Conservation (phyloP, 2,329 filamentous ascomycete genomes). For the Alternaria hordeiaustralica region DNA sequence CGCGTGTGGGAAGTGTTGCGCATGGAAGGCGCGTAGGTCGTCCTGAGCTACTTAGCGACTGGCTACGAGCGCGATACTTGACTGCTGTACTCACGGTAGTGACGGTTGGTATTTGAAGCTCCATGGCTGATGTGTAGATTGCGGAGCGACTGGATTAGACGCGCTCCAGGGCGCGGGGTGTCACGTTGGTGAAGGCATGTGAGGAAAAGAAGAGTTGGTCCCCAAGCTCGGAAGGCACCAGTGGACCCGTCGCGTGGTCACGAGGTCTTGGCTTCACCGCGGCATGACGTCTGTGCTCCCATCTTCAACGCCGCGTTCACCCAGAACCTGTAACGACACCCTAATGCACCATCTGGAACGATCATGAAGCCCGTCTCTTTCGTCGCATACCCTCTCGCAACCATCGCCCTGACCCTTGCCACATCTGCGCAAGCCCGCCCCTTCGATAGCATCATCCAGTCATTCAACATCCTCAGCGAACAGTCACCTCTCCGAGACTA, state of each 20-base stretch:
- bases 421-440: slow-evolving; percentile 42
- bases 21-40: slow-evolving; percentile 53
- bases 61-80: not conserved
- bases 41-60: slow-evolving; percentile 43
- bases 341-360: slow-evolving; percentile 11
- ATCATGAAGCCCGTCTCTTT: slow-evolving; percentile 39
- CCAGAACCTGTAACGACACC: slow-evolving; percentile 15
- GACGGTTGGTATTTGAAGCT: slow-evolving; percentile 37
- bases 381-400: slow-evolving; percentile 35
- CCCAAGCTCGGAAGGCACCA: slow-evolving; percentile 10
- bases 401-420: slow-evolving; percentile 38
- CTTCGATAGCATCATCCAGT: slow-evolving; percentile 37
- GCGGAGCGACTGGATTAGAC: not conserved
- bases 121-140: slow-evolving; percentile 16
- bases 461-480: slow-evolving; percentile 34
- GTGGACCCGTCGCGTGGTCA: slow-evolving; percentile 40
- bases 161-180: slow-evolving; percentile 24
- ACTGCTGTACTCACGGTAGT: slow-evolving; percentile 34
- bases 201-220: slow-evolving; percentile 8
- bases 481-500: slow-evolving; percentile 38
- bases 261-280: slow-evolving; percentile 41
- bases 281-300: slow-evolving; percentile 43
- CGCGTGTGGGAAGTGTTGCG: slow-evolving; percentile 52
- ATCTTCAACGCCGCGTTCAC: slow-evolving; percentile 19
- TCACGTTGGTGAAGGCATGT: slow-evolving; percentile 24